These are phyloP conservation scores for Nakaseomyces sp. DNA, from an alignment of 1,139 yeast genomes.

Conservation along the genomic window DNA sequence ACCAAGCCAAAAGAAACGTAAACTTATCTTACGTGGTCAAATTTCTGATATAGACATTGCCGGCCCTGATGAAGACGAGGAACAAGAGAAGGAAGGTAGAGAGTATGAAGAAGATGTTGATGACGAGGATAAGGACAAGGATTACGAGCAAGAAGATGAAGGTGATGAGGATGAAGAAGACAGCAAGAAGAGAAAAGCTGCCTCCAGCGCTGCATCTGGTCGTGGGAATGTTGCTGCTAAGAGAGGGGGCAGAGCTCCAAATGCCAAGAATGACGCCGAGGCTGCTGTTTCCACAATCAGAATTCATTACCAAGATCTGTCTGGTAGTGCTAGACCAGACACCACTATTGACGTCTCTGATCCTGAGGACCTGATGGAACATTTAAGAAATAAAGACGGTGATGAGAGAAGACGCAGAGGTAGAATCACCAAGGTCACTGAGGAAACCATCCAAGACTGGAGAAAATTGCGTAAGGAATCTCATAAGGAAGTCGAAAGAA, in stretches of 20 bases:
- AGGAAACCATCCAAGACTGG: slow-evolving; percentile 66
- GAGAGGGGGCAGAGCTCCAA: slow-evolving; percentile 18
- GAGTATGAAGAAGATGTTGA: slow-evolving; percentile 28
- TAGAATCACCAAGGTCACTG: slow-evolving; percentile 16
- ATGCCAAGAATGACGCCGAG: slow-evolving; percentile 35
- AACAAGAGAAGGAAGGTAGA: background rate
- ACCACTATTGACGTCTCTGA: slow-evolving; percentile 4
- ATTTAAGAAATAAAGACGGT: slow-evolving; percentile 17
- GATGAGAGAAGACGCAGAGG: slow-evolving; percentile 20
- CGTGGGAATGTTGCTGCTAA: background rate
- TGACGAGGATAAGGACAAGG: slow-evolving; percentile 13
- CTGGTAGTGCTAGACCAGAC: slow-evolving; percentile 2
- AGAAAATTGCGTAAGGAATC: slow-evolving; percentile 75
- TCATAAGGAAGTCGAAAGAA: slow-evolving; percentile 95
- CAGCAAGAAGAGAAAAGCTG: slow-evolving; percentile 1
- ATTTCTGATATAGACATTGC: slow-evolving; percentile 1
- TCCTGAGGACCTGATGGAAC: slow-evolving; percentile 15
- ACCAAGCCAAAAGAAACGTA: slow-evolving; percentile 1
- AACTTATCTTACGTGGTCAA: background rate
- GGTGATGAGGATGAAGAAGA: slow-evolving; percentile 9
- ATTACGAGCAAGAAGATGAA: slow-evolving; percentile 9
- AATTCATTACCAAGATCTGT: slow-evolving; percentile 4
- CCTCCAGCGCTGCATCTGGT: too few species aligned
- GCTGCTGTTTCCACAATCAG: slow-evolving; percentile 15
- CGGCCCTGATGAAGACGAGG: slow-evolving; percentile 1